phyloP scores from a whole-genome alignment of 2,329 filamentous ascomycete species.

The Aspergillus sp. region DNA sequence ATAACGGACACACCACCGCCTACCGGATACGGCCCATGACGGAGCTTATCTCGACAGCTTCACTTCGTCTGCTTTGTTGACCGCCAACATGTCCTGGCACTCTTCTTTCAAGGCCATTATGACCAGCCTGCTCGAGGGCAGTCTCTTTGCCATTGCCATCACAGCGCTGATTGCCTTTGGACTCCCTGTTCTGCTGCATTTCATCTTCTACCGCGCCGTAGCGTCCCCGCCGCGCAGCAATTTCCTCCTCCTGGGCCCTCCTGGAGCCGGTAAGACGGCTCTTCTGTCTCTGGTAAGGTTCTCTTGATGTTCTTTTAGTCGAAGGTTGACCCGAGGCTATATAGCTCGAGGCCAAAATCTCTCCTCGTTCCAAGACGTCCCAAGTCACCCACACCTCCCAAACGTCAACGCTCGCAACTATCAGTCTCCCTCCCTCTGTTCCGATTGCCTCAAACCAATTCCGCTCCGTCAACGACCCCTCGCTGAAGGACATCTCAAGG shows the following conservation, averaged over 20 bases:
- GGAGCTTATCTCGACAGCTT: no score
- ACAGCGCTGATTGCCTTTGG: constrained; percentile 62
- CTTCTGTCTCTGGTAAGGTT: constrained; percentile 63
- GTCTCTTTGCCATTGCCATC: constrained; percentile 46
- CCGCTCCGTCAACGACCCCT: constrained; percentile 56
- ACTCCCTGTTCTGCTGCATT: constrained; percentile 68
- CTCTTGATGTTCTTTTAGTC: background rate
- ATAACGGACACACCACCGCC: no score
- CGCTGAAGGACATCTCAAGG: constrained; percentile 45
- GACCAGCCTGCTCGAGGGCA: constrained; percentile 36
- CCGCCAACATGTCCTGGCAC: constrained; percentile 21
- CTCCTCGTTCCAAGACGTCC: constrained; percentile 23
- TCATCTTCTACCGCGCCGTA: constrained; percentile 58
- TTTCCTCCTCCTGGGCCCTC: constrained; percentile 71
- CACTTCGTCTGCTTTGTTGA: no score
- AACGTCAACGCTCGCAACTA: constrained; percentile 46
- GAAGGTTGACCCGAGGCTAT: no score
- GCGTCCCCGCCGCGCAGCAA: constrained; percentile 58
- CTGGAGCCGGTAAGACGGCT: constrained; percentile 77
- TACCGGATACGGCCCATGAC: no score
- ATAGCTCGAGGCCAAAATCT: constrained; percentile 39
- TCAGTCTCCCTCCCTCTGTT: constrained; percentile 45
- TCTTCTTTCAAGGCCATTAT: constrained; percentile 25
- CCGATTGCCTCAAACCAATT: constrained; percentile 51
- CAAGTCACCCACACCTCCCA: constrained; percentile 54